A percentile compares a stretch with the other conserved stretches of the same genome.
phyloP scores from a whole-genome alignment of 306 rosid genomes.

The Mucuna pruriens region DNA sequence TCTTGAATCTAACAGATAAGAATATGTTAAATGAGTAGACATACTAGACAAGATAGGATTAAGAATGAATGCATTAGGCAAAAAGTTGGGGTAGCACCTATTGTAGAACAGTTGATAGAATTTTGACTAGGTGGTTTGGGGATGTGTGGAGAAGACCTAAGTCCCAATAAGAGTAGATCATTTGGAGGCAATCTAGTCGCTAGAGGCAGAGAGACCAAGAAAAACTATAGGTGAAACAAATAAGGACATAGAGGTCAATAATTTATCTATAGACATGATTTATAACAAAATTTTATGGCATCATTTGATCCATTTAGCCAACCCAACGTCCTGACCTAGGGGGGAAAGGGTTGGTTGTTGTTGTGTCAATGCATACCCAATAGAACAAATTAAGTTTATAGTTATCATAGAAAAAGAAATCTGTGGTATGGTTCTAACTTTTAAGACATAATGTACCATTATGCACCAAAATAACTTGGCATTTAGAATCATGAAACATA shows the following conservation, averaged over 20 bases:
- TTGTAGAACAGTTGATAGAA: not conserved
- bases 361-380: not conserved
- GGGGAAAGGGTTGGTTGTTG: not conserved
- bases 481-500: conserved; percentile 16
- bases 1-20: not conserved
- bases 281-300: not conserved
- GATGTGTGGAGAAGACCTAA: not conserved
- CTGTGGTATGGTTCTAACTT: not conserved
- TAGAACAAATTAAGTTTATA: not conserved
- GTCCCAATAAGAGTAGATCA: not conserved
- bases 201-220: not conserved
- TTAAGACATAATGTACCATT: not conserved
- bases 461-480: not conserved
- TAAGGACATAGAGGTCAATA: not conserved
- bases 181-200: not conserved
- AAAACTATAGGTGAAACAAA: not conserved
- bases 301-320: not conserved
- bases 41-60: not conserved
- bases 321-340: not conserved
- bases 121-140: not conserved
- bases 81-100: not conserved
- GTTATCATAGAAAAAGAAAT: not conserved
- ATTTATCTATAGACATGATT: too few relatives aligned
- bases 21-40: not conserved
- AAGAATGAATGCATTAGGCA: not conserved